phyloP scores from a whole-genome alignment of 1,284 basidiomycete species.

The Microbotryomycetes sp. region DNA sequence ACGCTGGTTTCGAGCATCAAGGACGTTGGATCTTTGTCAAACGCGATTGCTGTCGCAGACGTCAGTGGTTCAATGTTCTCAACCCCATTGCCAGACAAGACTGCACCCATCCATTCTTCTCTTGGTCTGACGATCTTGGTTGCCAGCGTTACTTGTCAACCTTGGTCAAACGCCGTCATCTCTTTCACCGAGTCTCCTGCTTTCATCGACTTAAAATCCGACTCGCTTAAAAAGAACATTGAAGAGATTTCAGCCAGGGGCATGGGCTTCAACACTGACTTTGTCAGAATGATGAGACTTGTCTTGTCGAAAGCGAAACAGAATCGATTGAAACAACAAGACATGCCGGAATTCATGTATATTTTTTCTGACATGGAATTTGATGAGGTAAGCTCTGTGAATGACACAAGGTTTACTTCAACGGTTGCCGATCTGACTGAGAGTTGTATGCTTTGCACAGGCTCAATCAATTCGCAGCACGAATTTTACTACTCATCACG shows the following conservation, averaged over 20 bases:
- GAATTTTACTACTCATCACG: constrained; percentile 63
- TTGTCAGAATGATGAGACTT: constrained; percentile 56
- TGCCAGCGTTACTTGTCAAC: constrained; percentile 55
- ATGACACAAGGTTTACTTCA: too few species aligned
- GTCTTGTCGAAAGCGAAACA: constrained; percentile 55
- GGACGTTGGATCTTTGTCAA: constrained; percentile 54
- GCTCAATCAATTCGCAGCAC: too few species aligned
- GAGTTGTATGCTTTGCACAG: too few species aligned
- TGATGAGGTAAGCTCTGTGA: constrained; percentile 43
- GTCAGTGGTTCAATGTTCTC: constrained; percentile 65
- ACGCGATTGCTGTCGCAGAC: constrained; percentile 62
- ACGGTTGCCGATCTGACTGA: too few species aligned
- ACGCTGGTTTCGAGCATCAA: constrained; percentile 52
- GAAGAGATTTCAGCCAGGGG: constrained; percentile 16
- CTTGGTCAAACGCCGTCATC: constrained; percentile 60
- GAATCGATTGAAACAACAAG: constrained; percentile 54
- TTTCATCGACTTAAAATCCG: constrained; percentile 49
- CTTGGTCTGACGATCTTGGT: constrained; percentile 61
- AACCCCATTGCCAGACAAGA: not conserved
- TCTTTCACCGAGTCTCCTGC: constrained; percentile 55
- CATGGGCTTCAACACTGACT: constrained; percentile 59
- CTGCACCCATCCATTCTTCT: constrained; percentile 55
- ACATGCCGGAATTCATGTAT: constrained; percentile 67
- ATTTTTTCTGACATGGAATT: constrained; percentile 74
- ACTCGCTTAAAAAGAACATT: constrained; percentile 45